Evolutionary conservation across 441 rosid genomes (phyloP).

Genomic region (Corymbia citriodora): DNA sequence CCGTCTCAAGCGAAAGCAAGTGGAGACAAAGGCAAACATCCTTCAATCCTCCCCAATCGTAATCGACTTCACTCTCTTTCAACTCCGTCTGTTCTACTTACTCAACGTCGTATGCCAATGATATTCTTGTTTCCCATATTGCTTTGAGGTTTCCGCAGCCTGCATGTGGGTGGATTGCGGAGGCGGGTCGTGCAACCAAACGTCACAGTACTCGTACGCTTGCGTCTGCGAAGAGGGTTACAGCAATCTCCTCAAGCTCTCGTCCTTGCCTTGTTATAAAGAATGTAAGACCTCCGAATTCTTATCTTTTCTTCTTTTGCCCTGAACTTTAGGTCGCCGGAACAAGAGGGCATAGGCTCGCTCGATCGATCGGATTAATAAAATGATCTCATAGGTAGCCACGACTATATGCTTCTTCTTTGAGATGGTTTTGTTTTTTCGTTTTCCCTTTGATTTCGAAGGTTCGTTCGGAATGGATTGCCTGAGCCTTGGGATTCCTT

Average conservation of each 20-base stretch:
- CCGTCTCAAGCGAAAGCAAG: constrained; percentile 31
- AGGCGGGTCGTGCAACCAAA: constrained; percentile 63
- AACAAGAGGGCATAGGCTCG: background rate
- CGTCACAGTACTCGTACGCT: constrained; percentile 28
- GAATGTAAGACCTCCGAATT: constrained; percentile 42
- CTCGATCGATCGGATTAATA: background rate
- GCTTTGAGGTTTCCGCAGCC: constrained; percentile 21
- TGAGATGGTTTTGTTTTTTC: background rate
- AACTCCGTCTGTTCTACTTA: background rate
- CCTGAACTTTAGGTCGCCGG: background rate
- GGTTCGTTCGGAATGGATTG: constrained; percentile 85
- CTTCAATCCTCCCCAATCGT: constrained; percentile 53
- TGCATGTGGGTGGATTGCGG: constrained; percentile 68
- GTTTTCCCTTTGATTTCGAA: constrained; percentile 6
- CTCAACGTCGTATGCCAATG: background rate
- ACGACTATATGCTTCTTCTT: background rate
- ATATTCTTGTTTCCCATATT: background rate
- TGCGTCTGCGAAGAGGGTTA: constrained; percentile 58
- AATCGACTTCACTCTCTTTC: background rate
- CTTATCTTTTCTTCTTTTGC: background rate
- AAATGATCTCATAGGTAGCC: background rate
- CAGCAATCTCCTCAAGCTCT: constrained; percentile 48
- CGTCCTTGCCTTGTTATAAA: constrained; percentile 60
- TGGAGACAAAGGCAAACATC: constrained; percentile 10
- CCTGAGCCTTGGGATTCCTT: constrained; percentile 34